Evolutionary conservation across 495 filamentous ascomycete genomes (phyloP), one percentile per base, ranked within the genome.

Genomic region (Penicillium paradoxum): DNA sequence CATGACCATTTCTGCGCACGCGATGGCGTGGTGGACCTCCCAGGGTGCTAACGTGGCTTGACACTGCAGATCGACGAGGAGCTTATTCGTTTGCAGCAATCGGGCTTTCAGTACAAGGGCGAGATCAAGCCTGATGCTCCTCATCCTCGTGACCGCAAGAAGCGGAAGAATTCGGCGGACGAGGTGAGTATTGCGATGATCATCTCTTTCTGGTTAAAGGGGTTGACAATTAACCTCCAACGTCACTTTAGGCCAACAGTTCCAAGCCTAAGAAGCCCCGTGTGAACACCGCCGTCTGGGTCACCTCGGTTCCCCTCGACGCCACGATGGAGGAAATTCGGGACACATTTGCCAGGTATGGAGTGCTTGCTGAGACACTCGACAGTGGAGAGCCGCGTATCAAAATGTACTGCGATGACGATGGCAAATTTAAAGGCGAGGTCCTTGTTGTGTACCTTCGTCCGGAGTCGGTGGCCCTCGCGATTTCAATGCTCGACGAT

Each of bases 361-460:
- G 95, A 42, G 86, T 98, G 57, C 95, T 98, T 56, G 91, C 92
- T 40, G 89, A 96, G 70, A 88, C 92, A 67, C 90, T 93, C 56
- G 93, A 97, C 60, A 85, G 78, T 55, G 86, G 88, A 45, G 79
- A 82, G 32, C 88, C 87, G 13, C 87, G 95, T 39, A 89, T 99
- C 72, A 97, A 96, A 73, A 83, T 99, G 67, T 97, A 99, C 70
- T 83, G 73, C 6, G 85, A 96, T 65, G 85, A 89, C 8, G 66
- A 83, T 2, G 93, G 90, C 0, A 82, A 80, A 3, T 90, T 95
- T 75, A 97, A 97, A 69, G 95, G 95, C 42, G 91, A 97, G 63
- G 90, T 88, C 6, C 78, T 97, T 13, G 77, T 99, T 29, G 88
- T 97, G 30, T 99, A 90, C 72, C 96, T 96, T 78, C 88, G 91